Base-by-base conservation (phyloP, 306 rosid species). In the Astragalus membranaceus region DNA sequence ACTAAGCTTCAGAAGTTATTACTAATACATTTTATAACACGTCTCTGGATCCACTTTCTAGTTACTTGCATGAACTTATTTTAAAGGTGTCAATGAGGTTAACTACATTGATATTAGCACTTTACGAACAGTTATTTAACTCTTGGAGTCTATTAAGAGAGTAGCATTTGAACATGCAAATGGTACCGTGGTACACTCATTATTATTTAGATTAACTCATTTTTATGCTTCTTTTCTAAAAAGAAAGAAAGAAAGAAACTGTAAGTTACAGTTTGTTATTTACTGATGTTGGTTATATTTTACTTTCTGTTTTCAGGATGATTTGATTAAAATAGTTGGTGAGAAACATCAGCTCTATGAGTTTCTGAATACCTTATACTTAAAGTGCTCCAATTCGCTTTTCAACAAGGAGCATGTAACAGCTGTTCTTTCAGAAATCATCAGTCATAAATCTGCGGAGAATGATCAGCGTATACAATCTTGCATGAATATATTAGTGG, bases 341-440 rank as follows among this genome's bases (percentile, higher is more conserved):
- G 97, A 88, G 82, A 91, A 88, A 69, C 97, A 94, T 79, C 86
- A 81, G 74, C 88, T 91, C 48, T 83, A 87, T 79, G 99, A 94
- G 39, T 94, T 94, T 69, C 85, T 91, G 75, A 79, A 78, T 79
- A 70, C 79, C 75, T 78, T 91, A 74, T 84, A 88, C 14, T 79
- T 94, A 71, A 91, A 91, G 78, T 88, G 95, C 67, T 86, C 97
- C 65, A 86, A 88, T 84, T 82, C 86, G 59, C 91, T 94, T 70
- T 94, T 94, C 92, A 86, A 89, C 86, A 94, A 91, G 92, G 99
- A 94, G 82, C 96, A 94, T 42, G 91, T 88, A 64, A 86, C 86
- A 77, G 92, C 81, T 62, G 64, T 89, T 85, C 86, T 91, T 79
- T 78, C 83, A 78, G 95, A 91, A 81, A 80, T 73, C 62, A 46